These are phyloP conservation scores for Metschnikowia dekortorum DNA, from an alignment of 805 yeast species.

Conservation along the genomic window DNA sequence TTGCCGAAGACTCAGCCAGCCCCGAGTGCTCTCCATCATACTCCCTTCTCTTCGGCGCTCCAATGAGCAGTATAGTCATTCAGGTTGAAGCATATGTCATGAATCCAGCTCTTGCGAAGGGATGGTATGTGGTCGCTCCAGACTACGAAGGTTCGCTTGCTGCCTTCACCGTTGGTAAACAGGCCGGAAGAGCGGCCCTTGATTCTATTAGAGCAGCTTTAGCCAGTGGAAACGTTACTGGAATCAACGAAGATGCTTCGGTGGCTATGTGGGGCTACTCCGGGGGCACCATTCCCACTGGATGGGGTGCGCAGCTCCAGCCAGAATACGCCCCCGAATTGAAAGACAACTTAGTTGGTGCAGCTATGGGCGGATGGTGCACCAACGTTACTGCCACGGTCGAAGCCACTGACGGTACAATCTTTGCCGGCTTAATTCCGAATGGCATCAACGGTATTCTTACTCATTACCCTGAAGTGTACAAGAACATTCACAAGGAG, in stretches of 20 bases:
- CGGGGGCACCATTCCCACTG: constrained; percentile 36
- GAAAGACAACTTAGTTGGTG: constrained; percentile 23
- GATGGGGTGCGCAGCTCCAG: constrained; percentile 37
- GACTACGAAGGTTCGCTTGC: constrained; percentile 34
- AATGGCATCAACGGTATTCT: constrained; percentile 27
- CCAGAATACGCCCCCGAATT: constrained; percentile 35
- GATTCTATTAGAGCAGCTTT: constrained; percentile 30
- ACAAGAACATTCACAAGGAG: neutral
- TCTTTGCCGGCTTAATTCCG: constrained; percentile 29
- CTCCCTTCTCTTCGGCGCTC: constrained; percentile 15
- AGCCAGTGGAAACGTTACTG: constrained; percentile 15
- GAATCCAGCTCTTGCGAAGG: constrained; percentile 18
- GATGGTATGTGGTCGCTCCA: constrained; percentile 31
- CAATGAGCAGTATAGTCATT: constrained; percentile 11
- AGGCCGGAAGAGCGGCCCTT: constrained; percentile 28
- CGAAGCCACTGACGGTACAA: constrained; percentile 20
- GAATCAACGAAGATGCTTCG: constrained; percentile 18
- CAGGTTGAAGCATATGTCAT: constrained; percentile 17
- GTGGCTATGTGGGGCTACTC: constrained; percentile 34
- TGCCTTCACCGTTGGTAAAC: constrained; percentile 30
- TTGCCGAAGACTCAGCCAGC: constrained; percentile 20
- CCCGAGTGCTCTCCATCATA: constrained; percentile 22
- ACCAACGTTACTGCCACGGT: constrained; percentile 30
- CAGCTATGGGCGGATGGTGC: constrained; percentile 34
- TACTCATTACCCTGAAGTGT: constrained; percentile 28